A percentile compares a stretch with the other conserved stretches of the same genome.
Evolutionary conservation across 192 early-diverging fungal genomes (phyloP).

Genomic region (Linnemannia hyalina): DNA sequence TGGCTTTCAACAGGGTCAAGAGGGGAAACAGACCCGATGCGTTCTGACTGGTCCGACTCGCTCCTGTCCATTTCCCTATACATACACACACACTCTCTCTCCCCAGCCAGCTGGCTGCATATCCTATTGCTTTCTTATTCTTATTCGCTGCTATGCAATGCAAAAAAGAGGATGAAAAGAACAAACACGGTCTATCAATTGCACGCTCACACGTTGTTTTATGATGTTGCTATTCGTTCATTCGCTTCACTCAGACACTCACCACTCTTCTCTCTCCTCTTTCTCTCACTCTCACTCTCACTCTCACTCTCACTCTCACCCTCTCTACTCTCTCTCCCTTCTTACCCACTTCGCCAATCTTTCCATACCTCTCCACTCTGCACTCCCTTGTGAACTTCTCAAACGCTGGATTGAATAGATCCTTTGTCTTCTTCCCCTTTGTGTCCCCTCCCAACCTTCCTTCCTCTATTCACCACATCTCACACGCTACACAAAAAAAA

Average conservation of each 20-base stretch:
- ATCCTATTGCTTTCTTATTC: not conserved
- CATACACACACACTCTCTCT: not conserved
- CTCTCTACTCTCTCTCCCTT: not conserved
- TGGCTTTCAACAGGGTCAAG: not conserved
- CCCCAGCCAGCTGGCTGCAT: not conserved
- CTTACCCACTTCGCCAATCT: not conserved
- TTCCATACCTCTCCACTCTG: not conserved
- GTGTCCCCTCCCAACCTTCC: not conserved
- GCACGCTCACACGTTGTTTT: too few relatives aligned
- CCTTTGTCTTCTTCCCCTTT: not conserved
- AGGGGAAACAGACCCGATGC: not conserved
- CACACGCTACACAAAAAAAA: not conserved
- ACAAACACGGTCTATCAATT: slow-evolving; percentile 1
- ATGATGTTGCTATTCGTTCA: too few relatives aligned
- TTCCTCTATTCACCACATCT: not conserved
- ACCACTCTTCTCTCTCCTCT: too few relatives aligned
- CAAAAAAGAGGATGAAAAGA: not conserved
- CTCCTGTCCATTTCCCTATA: not conserved
- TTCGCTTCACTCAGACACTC: too few relatives aligned
- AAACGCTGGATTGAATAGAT: not conserved
- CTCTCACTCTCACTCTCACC: not conserved
- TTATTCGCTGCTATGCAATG: not conserved
- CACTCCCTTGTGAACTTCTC: not conserved
- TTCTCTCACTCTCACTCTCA: too few relatives aligned
- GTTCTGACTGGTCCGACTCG: not conserved